A percentile compares a stretch with the other conserved stretches of the same genome.
Conservation (phyloP, 1,284 basidiomycete genomes). For the Vanrija humicola region DNA sequence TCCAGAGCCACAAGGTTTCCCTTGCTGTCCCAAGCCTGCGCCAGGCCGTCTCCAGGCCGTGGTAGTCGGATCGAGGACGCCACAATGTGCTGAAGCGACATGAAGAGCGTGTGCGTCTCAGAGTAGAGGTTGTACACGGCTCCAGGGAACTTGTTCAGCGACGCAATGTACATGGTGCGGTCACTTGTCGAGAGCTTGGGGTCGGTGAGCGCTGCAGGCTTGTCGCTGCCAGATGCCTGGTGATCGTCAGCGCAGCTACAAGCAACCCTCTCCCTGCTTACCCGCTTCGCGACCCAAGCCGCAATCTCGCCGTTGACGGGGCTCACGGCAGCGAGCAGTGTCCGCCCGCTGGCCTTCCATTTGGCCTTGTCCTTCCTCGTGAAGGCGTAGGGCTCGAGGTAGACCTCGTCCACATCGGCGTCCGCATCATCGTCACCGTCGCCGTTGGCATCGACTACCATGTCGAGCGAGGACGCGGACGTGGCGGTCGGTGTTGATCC, state of each 20-base stretch:
- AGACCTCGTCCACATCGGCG: conserved; percentile 1
- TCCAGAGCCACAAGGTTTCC: conserved; percentile 26
- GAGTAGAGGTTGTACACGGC: conserved; percentile 37
- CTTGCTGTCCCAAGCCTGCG: conserved; percentile 31
- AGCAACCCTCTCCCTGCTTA: conserved; percentile 3
- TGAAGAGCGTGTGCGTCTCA: conserved; percentile 48
- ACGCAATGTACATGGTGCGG: conserved; percentile 30
- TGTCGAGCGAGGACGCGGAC: neutral
- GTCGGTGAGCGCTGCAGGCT: conserved; percentile 16
- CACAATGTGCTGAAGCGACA: conserved; percentile 41
- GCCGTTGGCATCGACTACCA: neutral
- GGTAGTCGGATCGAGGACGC: conserved; percentile 29
- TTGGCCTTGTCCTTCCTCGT: conserved; percentile 23
- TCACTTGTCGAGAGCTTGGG: conserved; percentile 21
- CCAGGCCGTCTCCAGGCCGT: conserved; percentile 1
- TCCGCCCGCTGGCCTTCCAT: conserved; percentile 35
- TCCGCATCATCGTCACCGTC: conserved; percentile 2
- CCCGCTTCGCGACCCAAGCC: conserved; percentile 30
- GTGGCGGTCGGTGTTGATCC: conserved; percentile 1
- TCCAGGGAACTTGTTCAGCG: conserved; percentile 25
- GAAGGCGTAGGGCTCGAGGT: conserved; percentile 34
- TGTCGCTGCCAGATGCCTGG: conserved; percentile 26
- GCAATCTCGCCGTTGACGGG: conserved; percentile 38
- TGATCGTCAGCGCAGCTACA: conserved; percentile 8
- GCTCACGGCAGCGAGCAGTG: conserved; percentile 24